Evolutionary conservation across 1,284 basidiomycete genomes (phyloP).

Genomic region (Cystobasidium pallidum): DNA sequence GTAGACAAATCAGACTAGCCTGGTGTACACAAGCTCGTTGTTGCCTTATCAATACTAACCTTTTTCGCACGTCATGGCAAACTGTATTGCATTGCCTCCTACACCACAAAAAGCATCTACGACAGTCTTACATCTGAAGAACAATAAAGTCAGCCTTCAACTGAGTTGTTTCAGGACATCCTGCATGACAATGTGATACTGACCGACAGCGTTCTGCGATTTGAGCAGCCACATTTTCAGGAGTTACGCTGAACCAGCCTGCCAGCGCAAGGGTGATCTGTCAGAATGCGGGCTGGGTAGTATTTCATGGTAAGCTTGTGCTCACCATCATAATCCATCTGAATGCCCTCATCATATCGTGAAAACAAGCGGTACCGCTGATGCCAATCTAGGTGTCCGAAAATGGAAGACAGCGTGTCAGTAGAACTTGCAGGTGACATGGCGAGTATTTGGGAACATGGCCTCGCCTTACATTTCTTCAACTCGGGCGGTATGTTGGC

Average conservation of each 20-base stretch:
- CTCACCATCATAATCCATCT: constrained; percentile 59
- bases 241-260: constrained; percentile 97
- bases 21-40: background rate
- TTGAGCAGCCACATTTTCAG: constrained; percentile 84
- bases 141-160: background rate
- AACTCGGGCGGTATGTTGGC: constrained; percentile 24
- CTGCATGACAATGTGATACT: constrained; percentile 58
- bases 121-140: constrained; percentile 57
- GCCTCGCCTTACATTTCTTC: constrained; percentile 21
- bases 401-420: background rate
- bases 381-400: constrained; percentile 68
- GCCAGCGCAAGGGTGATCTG: constrained; percentile 72
- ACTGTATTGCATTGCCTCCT: constrained; percentile 95
- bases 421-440: no score
- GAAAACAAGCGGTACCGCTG: constrained; percentile 82
- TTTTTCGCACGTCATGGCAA: constrained; percentile 89
- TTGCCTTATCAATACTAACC: constrained; percentile 45
- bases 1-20: constrained; percentile 38
- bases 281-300: constrained; percentile 66
- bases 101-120: constrained; percentile 97
- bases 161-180: background rate
- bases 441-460: no score
- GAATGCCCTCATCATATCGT: constrained; percentile 67
- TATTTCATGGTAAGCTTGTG: background rate
- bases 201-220: constrained; percentile 90